These are phyloP conservation scores for Penicillium cosmopolitanum DNA, from an alignment of 495 filamentous ascomycete species.

Conservation along the genomic window DNA sequence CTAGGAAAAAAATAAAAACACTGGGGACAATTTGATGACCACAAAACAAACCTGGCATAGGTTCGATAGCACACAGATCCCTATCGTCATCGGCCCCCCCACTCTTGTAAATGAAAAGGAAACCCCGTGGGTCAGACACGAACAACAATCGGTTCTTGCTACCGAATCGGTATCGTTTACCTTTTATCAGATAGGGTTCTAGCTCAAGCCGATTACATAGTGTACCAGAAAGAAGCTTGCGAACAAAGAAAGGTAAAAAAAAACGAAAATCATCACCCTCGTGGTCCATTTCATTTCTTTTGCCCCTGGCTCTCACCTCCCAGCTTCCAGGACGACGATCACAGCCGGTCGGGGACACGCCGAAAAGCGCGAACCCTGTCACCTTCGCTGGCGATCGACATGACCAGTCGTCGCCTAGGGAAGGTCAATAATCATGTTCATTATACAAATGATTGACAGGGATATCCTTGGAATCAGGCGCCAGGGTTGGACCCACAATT, in stretches of 20 bases:
- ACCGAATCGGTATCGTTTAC: slow-evolving; percentile 12
- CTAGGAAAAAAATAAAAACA: neutral
- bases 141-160: slow-evolving; percentile 19
- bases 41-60: slow-evolving; percentile 13
- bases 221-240: slow-evolving; percentile 1
- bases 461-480: neutral
- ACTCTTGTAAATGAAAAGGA: slow-evolving; percentile 22
- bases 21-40: neutral
- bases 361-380: slow-evolving; percentile 14
- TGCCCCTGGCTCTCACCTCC: too few species aligned
- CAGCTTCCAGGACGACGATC: slow-evolving; percentile 10
- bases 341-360: slow-evolving; percentile 5
- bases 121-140: slow-evolving; percentile 20
- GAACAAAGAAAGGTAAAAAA: neutral
- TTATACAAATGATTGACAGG: slow-evolving; percentile 14
- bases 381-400: slow-evolving; percentile 19
- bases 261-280: neutral
- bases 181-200: slow-evolving; percentile 5
- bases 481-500: slow-evolving; percentile 5
- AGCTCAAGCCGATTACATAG: slow-evolving; percentile 5
- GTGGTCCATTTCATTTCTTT: neutral
- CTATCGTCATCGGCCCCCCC: slow-evolving; percentile 24
- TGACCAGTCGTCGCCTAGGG: slow-evolving; percentile 15
- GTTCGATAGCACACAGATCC: slow-evolving; percentile 12
- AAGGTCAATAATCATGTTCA: slow-evolving; percentile 16